Evolutionary conservation across 2,329 filamentous ascomycete genomes (phyloP).

Genomic region (Apiospora kogelbergensis): DNA sequence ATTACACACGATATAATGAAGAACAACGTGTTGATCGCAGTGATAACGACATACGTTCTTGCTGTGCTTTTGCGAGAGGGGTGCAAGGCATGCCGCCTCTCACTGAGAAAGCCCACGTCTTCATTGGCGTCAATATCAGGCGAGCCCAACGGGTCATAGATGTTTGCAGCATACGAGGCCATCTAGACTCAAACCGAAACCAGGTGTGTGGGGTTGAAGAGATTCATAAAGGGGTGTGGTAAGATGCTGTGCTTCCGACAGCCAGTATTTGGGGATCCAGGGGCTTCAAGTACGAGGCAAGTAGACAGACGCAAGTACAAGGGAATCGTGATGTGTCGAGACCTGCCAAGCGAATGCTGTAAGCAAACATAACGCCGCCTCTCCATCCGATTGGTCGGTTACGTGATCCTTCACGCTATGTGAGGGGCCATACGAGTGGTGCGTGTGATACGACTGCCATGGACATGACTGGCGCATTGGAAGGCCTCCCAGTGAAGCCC

Average conservation of each 20-base stretch:
- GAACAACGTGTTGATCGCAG: not conserved
- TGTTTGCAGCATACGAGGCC: too few relatives aligned
- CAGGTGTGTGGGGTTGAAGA: too few relatives aligned
- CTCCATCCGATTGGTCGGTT: not conserved
- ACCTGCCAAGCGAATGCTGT: not conserved
- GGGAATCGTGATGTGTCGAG: not conserved
- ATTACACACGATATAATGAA: constrained; percentile 2
- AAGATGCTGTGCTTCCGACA: not conserved
- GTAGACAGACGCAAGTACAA: not conserved
- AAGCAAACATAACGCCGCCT: not conserved
- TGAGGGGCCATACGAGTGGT: not conserved
- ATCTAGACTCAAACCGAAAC: too few relatives aligned
- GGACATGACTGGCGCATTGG: not conserved
- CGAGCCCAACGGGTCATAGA: not conserved
- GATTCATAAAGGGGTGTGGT: too few relatives aligned
- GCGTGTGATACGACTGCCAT: not conserved
- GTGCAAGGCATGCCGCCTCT: not conserved
- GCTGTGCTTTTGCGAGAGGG: not conserved
- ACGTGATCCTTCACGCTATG: not conserved
- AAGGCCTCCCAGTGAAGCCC: not conserved
- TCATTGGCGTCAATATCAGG: not conserved
- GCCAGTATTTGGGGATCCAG: too few relatives aligned
- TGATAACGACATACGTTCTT: not conserved
- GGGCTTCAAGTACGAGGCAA: too few relatives aligned
- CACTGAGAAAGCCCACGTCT: not conserved